phyloP scores from a whole-genome alignment of 768 basidiomycete genomes.

The Sutorius australiensis region DNA sequence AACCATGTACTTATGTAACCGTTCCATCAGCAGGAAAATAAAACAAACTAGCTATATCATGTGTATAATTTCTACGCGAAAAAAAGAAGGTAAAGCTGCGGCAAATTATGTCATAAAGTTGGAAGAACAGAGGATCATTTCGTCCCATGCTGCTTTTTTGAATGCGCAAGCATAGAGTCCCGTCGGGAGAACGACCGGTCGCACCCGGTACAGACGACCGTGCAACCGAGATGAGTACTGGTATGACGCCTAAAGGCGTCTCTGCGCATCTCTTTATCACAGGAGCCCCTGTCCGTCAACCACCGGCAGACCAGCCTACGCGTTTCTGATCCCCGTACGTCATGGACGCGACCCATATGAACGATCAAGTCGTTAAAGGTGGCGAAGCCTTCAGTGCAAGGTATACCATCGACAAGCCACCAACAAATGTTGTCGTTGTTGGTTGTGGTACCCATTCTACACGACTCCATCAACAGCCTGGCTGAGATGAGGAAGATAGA shows the following conservation, averaged over 20 bases:
- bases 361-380: conserved; percentile 5
- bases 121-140: not conserved
- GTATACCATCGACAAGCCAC: not conserved
- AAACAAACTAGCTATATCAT: no score
- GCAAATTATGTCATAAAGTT: no score
- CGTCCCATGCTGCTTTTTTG: not conserved
- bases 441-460: not conserved
- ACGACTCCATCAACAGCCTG: not conserved
- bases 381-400: not conserved
- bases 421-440: not conserved
- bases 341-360: not conserved
- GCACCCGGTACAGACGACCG: not conserved
- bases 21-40: no score
- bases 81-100: no score
- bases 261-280: not conserved
- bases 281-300: not conserved
- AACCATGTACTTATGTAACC: no score
- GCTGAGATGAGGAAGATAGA: not conserved
- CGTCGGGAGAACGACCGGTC: conserved; percentile 1
- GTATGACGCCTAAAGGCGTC: conserved; percentile 8
- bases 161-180: conserved; percentile 4
- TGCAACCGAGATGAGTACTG: not conserved
- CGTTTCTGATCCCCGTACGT: not conserved
- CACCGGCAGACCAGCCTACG: conserved; percentile 3
- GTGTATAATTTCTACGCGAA: no score